phyloP scores from a whole-genome alignment of 2,329 filamentous ascomycete genomes.

The Ascocoryne sarcoides region DNA sequence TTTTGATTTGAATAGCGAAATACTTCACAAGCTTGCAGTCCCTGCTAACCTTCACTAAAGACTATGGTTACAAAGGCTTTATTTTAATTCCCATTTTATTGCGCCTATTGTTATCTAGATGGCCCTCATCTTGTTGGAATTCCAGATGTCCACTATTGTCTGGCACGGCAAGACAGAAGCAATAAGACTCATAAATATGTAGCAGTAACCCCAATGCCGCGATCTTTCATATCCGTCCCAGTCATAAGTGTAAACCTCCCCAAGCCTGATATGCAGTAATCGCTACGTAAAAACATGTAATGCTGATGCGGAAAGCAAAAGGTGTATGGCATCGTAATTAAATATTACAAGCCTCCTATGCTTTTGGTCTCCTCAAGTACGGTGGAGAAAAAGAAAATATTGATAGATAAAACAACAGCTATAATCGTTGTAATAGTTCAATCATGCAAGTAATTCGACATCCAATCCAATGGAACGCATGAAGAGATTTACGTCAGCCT shows the following conservation, averaged over 20 bases:
- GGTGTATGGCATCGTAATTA: conserved; percentile 15
- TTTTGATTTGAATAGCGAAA: no score
- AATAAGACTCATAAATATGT: conserved; percentile 2
- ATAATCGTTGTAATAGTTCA: conserved; percentile 5
- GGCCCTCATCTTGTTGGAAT: conserved; percentile 1
- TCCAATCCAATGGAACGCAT: conserved; percentile 99
- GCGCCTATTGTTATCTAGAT: conserved; percentile 2
- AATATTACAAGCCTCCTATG: conserved; percentile 11
- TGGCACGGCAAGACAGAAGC: background rate
- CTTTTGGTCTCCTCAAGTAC: conserved; percentile 12
- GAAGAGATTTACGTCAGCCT: conserved; percentile 93
- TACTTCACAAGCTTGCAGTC: no score
- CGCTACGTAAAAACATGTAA: conserved; percentile 20
- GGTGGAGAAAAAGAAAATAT: conserved; percentile 16
- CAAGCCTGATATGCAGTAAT: conserved; percentile 11
- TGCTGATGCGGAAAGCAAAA: conserved; percentile 16
- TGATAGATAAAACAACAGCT: conserved; percentile 16
- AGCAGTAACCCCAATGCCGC: background rate
- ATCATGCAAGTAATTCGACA: conserved; percentile 55
- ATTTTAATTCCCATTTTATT: background rate
- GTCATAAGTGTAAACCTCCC: conserved; percentile 9
- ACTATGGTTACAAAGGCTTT: background rate
- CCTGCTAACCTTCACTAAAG: no score
- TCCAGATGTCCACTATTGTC: conserved; percentile 3
- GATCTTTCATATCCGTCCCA: conserved; percentile 10